These are phyloP conservation scores for Boletus pseudopeckii DNA, from an alignment of 768 basidiomycete genomes.

Conservation along the genomic window DNA sequence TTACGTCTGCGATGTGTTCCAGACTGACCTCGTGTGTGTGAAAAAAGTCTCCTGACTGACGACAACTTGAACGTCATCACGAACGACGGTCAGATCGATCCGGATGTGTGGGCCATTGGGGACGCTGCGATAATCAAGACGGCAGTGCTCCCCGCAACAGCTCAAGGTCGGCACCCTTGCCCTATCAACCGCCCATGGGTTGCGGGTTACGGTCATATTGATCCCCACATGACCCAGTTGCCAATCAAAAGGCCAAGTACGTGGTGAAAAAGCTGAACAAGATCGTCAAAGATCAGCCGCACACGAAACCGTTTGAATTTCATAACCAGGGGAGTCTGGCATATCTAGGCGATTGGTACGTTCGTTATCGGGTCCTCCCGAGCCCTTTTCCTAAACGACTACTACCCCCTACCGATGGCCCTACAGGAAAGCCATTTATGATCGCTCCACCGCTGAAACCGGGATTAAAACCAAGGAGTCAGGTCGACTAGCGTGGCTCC, in stretches of 20 bases:
- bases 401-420: neutral
- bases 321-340: slow-evolving; percentile 73
- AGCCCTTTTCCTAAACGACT: slow-evolving; percentile 1
- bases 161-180: slow-evolving; percentile 54
- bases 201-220: slow-evolving; percentile 18
- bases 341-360: slow-evolving; percentile 74
- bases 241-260: slow-evolving; percentile 73
- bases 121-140: slow-evolving; percentile 65
- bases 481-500: slow-evolving; percentile 69
- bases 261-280: slow-evolving; percentile 64
- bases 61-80: slow-evolving; percentile 60
- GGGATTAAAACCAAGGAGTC: slow-evolving; percentile 57
- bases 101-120: slow-evolving; percentile 79
- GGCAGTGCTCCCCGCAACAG: slow-evolving; percentile 72
- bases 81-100: slow-evolving; percentile 49
- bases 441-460: slow-evolving; percentile 50
- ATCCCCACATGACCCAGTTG: slow-evolving; percentile 44
- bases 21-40: slow-evolving; percentile 7
- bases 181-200: slow-evolving; percentile 14
- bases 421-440: slow-evolving; percentile 73
- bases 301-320: slow-evolving; percentile 60
- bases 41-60: slow-evolving; percentile 44
- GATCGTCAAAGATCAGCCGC: slow-evolving; percentile 48
- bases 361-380: slow-evolving; percentile 4
- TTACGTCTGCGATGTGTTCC: slow-evolving; percentile 31